Evolutionary conservation across 208 protist species (phyloP), one percentile per base, ranked within the genome.

Genomic region (Trypanosoma caninum): DNA sequence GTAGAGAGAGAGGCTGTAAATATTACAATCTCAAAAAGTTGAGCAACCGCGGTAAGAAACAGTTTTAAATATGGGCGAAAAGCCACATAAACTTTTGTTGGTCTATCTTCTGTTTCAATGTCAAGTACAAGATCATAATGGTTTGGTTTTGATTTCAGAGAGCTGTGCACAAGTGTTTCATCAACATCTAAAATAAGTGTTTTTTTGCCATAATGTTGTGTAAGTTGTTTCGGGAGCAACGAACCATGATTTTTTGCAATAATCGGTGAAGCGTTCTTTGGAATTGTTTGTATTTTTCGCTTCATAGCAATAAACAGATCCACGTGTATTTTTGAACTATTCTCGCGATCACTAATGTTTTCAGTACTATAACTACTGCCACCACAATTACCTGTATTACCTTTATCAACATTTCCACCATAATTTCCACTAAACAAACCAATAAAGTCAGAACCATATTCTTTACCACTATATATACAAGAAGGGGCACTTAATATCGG

Each of bases 131-230:
- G 41, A 62, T 93, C 80, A 61, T 84, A 84, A 31, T 76, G 59
- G 18, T 76, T 79, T 35, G 72, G 71, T 62, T 93, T 58, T 41
- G 80, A 92, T 22, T 69, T 84, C 6, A 77, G 53, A 13, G 75
- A 81, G 65, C 85, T 92, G 74, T 95, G 89, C 65, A 95, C 89
- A 13, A 95, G 76, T 7, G 88, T 97, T 60, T 97, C 89, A 46
- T 97, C 91, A 9, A 97, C 64, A 54, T 95, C 91, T 10, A 95
- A 66, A 40, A 97, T 84, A 28, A 97, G 70, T 47, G 80, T 85
- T 67, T 93, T 90, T 50, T 83, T 88, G 40, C 64, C 61, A 10
- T 61, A 44, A 51, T 76, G 61, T n/a, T 50, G 28, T 30, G 66
- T 68, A 27, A 76, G 55, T 45, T 67, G 75, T 40, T 51, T 37